Conservation (phyloP, 352 stramenopile genomes). For the Pythium biforme region DNA sequence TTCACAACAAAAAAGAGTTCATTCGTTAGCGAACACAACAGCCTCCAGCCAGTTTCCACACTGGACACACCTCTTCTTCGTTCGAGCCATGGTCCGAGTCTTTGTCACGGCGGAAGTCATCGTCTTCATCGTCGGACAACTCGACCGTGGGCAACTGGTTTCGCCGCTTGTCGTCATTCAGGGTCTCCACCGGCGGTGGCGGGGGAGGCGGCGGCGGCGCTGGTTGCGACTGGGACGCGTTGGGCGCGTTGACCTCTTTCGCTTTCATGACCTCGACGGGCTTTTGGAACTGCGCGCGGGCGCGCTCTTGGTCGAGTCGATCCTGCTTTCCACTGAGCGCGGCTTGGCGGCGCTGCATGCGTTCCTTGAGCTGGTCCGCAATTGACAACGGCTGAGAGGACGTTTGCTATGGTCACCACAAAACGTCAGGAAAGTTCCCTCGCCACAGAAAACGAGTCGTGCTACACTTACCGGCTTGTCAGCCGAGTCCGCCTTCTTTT, state of each 20-base stretch:
- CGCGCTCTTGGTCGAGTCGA: slow-evolving; percentile 72
- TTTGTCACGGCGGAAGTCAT: slow-evolving; percentile 31
- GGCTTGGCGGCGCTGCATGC: slow-evolving; percentile 71
- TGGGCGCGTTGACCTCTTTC: slow-evolving; percentile 66
- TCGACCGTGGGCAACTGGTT: slow-evolving; percentile 64
- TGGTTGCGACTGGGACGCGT: slow-evolving; percentile 25
- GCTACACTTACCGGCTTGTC: slow-evolving; percentile 6
- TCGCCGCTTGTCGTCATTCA: slow-evolving; percentile 20
- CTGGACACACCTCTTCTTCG: slow-evolving; percentile 49
- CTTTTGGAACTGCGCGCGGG: slow-evolving; percentile 69
- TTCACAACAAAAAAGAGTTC: slow-evolving; percentile 15
- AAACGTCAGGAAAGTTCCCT: neutral
- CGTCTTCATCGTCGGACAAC: slow-evolving; percentile 83
- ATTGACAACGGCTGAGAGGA: slow-evolving; percentile 64
- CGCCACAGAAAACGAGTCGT: neutral
- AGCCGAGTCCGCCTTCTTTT: slow-evolving; percentile 10
- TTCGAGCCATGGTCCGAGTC: slow-evolving; percentile 61
- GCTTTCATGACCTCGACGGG: slow-evolving; percentile 74
- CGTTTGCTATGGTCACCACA: slow-evolving; percentile 4
- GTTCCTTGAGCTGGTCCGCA: slow-evolving; percentile 79
- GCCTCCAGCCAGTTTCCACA: neutral
- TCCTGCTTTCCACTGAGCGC: slow-evolving; percentile 85
- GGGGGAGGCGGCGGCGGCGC: slow-evolving; percentile 42
- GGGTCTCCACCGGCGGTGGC: slow-evolving; percentile 16
- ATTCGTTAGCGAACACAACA: neutral